A percentile compares a stretch with the other conserved stretches of the same genome.
phyloP scores from a whole-genome alignment of 805 yeast species.

The Zygoascus flipseniorum region DNA sequence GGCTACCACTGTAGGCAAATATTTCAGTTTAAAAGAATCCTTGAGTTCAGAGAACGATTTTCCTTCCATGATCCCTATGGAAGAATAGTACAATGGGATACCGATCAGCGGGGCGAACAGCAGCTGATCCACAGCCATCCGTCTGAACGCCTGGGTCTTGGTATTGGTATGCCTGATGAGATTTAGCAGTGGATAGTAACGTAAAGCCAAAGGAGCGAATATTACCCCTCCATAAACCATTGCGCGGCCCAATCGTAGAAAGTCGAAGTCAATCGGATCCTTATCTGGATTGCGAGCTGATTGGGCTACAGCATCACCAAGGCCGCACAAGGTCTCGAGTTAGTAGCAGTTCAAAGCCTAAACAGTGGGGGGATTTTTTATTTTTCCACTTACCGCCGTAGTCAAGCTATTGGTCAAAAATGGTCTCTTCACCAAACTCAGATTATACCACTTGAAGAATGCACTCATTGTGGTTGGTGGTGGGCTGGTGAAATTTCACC shows the following conservation, averaged over 20 bases:
- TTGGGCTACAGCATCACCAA: slow-evolving; percentile 75
- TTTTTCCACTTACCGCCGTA: slow-evolving; percentile 38
- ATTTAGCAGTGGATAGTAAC: slow-evolving; percentile 50
- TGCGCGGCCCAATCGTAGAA: slow-evolving; percentile 51
- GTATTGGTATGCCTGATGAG: slow-evolving; percentile 28
- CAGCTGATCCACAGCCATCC: slow-evolving; percentile 66
- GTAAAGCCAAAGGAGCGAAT: slow-evolving; percentile 68
- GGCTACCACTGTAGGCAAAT: slow-evolving; percentile 48
- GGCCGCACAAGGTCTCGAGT: slow-evolving; percentile 41
- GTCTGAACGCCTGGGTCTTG: slow-evolving; percentile 30
- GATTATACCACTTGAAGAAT: slow-evolving; percentile 20
- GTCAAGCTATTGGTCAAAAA: slow-evolving; percentile 38
- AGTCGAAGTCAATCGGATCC: slow-evolving; percentile 36
- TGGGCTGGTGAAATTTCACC: no score
- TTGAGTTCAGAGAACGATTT: slow-evolving; percentile 34
- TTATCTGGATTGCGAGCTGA: slow-evolving; percentile 27
- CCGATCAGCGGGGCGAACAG: slow-evolving; percentile 65
- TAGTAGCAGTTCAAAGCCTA: neutral
- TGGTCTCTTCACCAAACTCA: slow-evolving; percentile 29
- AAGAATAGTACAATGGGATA: slow-evolving; percentile 61
- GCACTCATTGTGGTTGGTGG: neutral
- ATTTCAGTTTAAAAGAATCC: slow-evolving; percentile 32
- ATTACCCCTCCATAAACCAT: slow-evolving; percentile 60
- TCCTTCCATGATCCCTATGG: slow-evolving; percentile 61
- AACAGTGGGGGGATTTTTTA: slow-evolving; percentile 1